Conservation (phyloP, 1,284 basidiomycete genomes). For the Irpex sp. region DNA sequence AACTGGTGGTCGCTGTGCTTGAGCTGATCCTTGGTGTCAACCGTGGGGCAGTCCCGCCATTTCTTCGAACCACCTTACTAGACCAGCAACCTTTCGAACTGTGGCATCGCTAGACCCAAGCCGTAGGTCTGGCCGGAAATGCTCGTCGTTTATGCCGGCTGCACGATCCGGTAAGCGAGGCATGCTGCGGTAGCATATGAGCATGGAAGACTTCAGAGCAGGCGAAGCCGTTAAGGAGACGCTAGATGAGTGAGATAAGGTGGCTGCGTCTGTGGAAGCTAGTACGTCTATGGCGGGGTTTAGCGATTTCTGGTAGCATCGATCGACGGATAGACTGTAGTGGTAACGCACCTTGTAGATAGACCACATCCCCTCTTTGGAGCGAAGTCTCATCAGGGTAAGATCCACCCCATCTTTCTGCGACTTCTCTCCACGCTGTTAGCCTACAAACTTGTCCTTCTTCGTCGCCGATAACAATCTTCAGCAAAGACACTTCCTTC, state of each 20-base stretch:
- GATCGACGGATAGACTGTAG: neutral
- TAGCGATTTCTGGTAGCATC: neutral
- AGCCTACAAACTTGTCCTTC: slow-evolving; percentile 62
- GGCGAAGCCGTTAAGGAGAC: slow-evolving; percentile 58
- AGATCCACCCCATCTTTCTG: slow-evolving; percentile 58
- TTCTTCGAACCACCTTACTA: slow-evolving; percentile 69
- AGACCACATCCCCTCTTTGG: slow-evolving; percentile 68
- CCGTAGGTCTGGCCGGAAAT: slow-evolving; percentile 66
- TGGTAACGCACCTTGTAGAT: slow-evolving; percentile 57
- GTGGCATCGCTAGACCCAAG: slow-evolving; percentile 64
- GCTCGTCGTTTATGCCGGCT: slow-evolving; percentile 44
- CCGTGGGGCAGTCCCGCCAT: slow-evolving; percentile 50
- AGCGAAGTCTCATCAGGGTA: slow-evolving; percentile 28
- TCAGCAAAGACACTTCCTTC: slow-evolving; percentile 60
- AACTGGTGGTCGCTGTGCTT: neutral
- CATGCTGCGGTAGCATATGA: slow-evolving; percentile 76
- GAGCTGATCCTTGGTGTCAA: neutral
- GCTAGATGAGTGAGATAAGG: slow-evolving; percentile 26
- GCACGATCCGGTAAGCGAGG: slow-evolving; percentile 37
- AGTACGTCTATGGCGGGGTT: slow-evolving; percentile 2
- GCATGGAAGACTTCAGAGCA: slow-evolving; percentile 50
- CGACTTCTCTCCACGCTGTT: slow-evolving; percentile 71
- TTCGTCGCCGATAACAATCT: slow-evolving; percentile 67
- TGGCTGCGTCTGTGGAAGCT: slow-evolving; percentile 32
- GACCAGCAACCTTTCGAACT: slow-evolving; percentile 59